Evolutionary conservation across 441 rosid genomes (phyloP).

Genomic region (Viola pubescens): DNA sequence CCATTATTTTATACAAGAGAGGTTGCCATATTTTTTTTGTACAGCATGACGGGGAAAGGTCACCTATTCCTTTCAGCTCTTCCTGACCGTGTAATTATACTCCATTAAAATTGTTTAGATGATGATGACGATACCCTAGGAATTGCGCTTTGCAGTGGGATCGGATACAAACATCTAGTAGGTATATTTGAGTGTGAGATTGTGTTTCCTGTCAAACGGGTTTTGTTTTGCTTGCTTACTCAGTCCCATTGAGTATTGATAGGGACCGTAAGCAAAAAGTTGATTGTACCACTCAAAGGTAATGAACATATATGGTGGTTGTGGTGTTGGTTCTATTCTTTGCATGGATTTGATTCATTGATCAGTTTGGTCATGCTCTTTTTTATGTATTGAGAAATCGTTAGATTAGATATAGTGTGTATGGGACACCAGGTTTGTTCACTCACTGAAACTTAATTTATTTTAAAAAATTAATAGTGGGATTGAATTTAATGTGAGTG

Average conservation of each 20-base stretch:
- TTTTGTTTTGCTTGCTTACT: slow-evolving; percentile 5
- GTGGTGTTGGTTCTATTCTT: not conserved
- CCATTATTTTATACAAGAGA: slow-evolving; percentile 12
- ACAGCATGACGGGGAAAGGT: slow-evolving; percentile 29
- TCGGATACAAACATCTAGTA: not conserved
- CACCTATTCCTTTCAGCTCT: slow-evolving; percentile 37
- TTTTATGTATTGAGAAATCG: too few species aligned
- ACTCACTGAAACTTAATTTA: too few species aligned
- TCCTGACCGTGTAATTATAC: slow-evolving; percentile 47
- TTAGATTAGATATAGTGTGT: too few species aligned
- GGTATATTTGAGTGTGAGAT: slow-evolving; percentile 14
- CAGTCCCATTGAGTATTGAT: not conserved
- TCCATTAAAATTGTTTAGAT: slow-evolving; percentile 19
- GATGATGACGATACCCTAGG: slow-evolving; percentile 3
- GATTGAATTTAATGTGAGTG: too few species aligned
- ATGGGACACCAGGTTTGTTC: too few species aligned
- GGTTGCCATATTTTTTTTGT: slow-evolving; percentile 22
- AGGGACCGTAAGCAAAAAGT: slow-evolving; percentile 6
- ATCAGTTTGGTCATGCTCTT: too few species aligned
- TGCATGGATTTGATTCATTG: too few species aligned
- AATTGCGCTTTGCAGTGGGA: slow-evolving; percentile 7
- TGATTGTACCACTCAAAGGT: slow-evolving; percentile 8
- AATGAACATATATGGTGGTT: not conserved
- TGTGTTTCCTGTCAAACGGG: slow-evolving; percentile 14
- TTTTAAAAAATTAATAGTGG: too few species aligned